Base-by-base conservation (phyloP, 2,329 filamentous ascomycete genomes). In the Cercospora beticola region DNA sequence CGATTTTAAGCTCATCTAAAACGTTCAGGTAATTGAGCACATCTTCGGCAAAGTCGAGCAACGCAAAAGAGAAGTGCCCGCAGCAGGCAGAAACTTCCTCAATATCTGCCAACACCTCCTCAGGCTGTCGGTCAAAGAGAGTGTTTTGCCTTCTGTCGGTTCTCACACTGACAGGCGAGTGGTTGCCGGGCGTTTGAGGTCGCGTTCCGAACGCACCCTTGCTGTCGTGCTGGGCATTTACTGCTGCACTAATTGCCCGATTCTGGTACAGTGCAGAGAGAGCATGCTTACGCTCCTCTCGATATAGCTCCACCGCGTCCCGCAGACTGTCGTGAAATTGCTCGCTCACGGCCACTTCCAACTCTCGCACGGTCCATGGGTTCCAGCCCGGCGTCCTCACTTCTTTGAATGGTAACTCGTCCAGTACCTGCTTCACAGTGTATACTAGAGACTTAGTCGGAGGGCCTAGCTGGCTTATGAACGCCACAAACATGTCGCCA, bases 31-130 rank as follows among this genome's bases (percentile, higher is more conserved):
- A 95, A 12, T 87, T 87, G 72, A 92, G 88, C 82, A 97, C 91
- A 76, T 97, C 93, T 77, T 97, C 92, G 0, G 93, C 94, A 76
- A 98, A 94, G 73, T 95, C 92, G 71, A 95, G 88, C 28, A 99
- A 83, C 54, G 92, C 96, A 78, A 95, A 97, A 77, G 92, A 94
- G 77, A 98, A 99, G 80, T 98, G 94, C 0, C 95, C 94, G 76
- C 95, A 99, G 66, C 94, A 96, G n/a, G 95, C 94, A 49, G 94
- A 94, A 10, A 98, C 94, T 79, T 99, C 95, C 78, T 99, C 95
- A 67, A 97, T 93, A 78, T 98, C 95, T 2, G 94, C 95, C 76
- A 96, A 90, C 8, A 94, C 86, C 70, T 91, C 90, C 63, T 92
- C 66, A 1, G 71, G 72, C 14, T 65, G 63, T 43, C 71, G 64